These are phyloP conservation scores for Didymella pinodella DNA, from an alignment of 2,329 filamentous ascomycete genomes.

Conservation along the genomic window DNA sequence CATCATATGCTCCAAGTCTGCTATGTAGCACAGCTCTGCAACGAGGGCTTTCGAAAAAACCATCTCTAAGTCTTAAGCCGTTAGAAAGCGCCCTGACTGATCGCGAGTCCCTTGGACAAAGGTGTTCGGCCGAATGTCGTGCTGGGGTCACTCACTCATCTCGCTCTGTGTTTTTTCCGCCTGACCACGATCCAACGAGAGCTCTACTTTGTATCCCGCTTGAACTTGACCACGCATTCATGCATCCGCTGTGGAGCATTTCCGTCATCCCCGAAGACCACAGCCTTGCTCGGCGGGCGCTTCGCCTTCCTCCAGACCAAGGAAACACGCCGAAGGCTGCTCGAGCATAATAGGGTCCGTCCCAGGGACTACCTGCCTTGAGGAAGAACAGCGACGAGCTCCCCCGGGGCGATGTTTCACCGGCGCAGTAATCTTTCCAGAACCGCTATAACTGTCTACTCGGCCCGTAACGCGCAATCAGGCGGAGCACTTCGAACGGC, in stretches of 20 bases:
- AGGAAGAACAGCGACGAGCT: neutral
- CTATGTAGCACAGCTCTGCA: neutral
- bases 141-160: neutral
- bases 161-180: neutral
- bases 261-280: neutral
- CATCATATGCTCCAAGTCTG: neutral
- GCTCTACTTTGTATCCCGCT: neutral
- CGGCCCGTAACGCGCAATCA: conserved; percentile 6
- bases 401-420: neutral
- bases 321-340: neutral
- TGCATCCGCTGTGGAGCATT: neutral
- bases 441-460: conserved; percentile 17
- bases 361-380: neutral
- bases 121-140: neutral
- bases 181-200: neutral
- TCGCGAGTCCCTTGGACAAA: neutral
- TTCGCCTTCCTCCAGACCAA: neutral
- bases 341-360: neutral
- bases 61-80: neutral
- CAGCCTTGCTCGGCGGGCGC: neutral
- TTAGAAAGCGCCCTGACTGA: neutral
- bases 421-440: conserved; percentile 5
- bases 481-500: neutral
- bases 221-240: neutral
- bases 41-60: neutral